Evolutionary conservation across 352 stramenopile species (phyloP).

Genomic region (Phytophthora pseudosyringae): DNA sequence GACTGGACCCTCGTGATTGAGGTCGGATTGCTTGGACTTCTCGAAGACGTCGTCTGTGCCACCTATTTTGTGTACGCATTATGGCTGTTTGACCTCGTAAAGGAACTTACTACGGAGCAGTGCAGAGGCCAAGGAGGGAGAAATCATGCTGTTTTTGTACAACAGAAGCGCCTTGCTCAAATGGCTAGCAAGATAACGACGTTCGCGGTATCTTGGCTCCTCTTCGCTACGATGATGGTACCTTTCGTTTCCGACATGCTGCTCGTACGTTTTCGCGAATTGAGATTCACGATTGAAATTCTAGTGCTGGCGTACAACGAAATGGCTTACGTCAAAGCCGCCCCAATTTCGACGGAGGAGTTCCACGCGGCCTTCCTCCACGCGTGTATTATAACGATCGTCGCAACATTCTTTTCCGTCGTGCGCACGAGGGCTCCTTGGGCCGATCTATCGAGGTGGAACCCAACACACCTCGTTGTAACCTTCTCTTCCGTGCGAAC

Average conservation of each 20-base stretch:
- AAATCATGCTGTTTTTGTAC: neutral
- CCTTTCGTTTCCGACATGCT: conserved; percentile 15
- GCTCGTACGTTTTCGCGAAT: neutral
- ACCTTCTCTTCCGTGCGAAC: neutral
- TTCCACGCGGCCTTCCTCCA: neutral
- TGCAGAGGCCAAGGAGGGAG: neutral
- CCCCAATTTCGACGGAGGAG: conserved; percentile 11
- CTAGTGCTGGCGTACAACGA: neutral
- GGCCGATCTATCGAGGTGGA: conserved; percentile 6
- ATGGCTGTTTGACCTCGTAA: conserved; percentile 27
- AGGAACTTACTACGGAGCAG: neutral
- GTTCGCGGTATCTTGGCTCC: conserved; percentile 4
- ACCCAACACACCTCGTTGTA: neutral
- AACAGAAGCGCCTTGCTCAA: too few relatives aligned
- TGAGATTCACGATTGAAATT: conserved; percentile 6
- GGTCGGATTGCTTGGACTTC: conserved; percentile 25
- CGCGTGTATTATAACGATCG: neutral
- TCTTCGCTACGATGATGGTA: neutral
- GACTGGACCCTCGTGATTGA: conserved; percentile 18
- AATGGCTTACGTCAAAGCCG: neutral
- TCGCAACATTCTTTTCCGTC: conserved; percentile 2
- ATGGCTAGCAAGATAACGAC: conserved; percentile 1
- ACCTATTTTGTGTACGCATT: conserved; percentile 30
- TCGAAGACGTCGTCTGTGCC: conserved; percentile 39
- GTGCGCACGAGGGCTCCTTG: conserved; percentile 1